These are phyloP conservation scores for Microdochium bolleyi DNA, from an alignment of 2,329 filamentous ascomycete genomes.

Conservation along the genomic window DNA sequence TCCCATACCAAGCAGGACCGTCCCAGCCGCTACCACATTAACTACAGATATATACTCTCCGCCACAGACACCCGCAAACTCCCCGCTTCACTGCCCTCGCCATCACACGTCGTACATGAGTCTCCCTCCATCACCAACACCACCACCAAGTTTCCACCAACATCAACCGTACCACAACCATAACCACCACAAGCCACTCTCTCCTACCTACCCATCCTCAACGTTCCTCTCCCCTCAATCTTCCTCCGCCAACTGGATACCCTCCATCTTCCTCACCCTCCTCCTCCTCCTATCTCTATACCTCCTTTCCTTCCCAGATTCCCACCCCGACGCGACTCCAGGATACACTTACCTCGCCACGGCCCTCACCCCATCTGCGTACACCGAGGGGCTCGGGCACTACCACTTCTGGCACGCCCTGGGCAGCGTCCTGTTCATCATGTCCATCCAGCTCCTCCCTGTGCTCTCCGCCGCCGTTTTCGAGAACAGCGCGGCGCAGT, in stretches of 20 bases:
- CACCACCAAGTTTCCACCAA: too few species aligned
- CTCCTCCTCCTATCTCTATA: slow-evolving; percentile 44
- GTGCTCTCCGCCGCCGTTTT: slow-evolving; percentile 40
- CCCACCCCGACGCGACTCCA: slow-evolving; percentile 31
- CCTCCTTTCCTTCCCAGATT: slow-evolving; percentile 38
- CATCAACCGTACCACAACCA: too few species aligned
- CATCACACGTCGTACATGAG: too few species aligned
- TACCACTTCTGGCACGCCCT: slow-evolving; percentile 50
- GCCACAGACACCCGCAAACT: too few species aligned
- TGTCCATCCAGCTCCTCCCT: neutral
- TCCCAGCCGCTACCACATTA: too few species aligned
- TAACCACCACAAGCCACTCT: too few species aligned
- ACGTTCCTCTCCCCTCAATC: slow-evolving; percentile 7
- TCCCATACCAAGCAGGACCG: too few species aligned
- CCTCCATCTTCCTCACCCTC: slow-evolving; percentile 27
- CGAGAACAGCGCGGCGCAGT: slow-evolving; percentile 40
- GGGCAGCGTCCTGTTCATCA: slow-evolving; percentile 43
- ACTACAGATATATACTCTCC: too few species aligned
- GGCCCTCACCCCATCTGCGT: slow-evolving; percentile 29
- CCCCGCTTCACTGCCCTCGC: too few species aligned
- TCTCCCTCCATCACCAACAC: too few species aligned
- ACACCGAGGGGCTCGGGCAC: slow-evolving; percentile 38
- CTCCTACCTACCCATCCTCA: slow-evolving; percentile 23
- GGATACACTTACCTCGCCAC: too few species aligned
- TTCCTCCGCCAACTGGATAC: slow-evolving; percentile 15